Percentiles rank a stretch among this genome's conserved stretches.
These are phyloP conservation scores for Salicornia ramosissima DNA, from an alignment of 148 eudicot species.

Conservation along the genomic window DNA sequence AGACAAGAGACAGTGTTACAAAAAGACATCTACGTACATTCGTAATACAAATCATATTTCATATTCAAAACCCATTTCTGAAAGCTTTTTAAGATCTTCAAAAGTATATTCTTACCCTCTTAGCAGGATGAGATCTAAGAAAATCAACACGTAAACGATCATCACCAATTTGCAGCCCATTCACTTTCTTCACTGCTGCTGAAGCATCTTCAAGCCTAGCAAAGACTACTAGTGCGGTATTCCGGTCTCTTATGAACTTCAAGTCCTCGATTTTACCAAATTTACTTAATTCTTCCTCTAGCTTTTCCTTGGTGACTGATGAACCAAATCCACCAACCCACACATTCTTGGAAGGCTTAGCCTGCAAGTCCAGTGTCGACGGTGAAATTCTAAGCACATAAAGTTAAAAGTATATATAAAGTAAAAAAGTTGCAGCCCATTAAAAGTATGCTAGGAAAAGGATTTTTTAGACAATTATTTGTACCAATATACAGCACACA, in stretches of 20 bases:
- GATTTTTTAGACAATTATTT: not conserved
- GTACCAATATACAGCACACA: not conserved
- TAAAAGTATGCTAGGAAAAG: not conserved
- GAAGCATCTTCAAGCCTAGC: conserved; percentile 72
- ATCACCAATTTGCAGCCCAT: conserved; percentile 66
- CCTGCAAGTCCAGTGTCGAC: conserved; percentile 41
- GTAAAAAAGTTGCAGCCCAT: not conserved
- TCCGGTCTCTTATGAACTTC: conserved; percentile 73
- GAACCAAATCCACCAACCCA: conserved; percentile 86
- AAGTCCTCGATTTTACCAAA: conserved; percentile 83
- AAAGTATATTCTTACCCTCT: conserved; percentile 49
- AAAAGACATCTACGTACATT: not conserved
- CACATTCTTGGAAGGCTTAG: conserved; percentile 82
- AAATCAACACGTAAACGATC: conserved; percentile 76
- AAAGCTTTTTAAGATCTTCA: not conserved
- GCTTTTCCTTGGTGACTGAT: conserved; percentile 58
- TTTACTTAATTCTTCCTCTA: conserved; percentile 66
- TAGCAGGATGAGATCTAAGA: conserved; percentile 65
- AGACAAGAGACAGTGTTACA: not conserved
- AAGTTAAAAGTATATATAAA: not conserved
- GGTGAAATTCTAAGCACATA: not conserved
- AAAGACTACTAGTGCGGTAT: conserved; percentile 72
- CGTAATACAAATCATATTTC: not conserved
- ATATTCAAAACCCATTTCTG: not conserved
- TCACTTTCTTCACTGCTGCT: conserved; percentile 60